Base-by-base conservation (phyloP, 2,329 filamentous ascomycete genomes). In the Fusarium buxicola region DNA sequence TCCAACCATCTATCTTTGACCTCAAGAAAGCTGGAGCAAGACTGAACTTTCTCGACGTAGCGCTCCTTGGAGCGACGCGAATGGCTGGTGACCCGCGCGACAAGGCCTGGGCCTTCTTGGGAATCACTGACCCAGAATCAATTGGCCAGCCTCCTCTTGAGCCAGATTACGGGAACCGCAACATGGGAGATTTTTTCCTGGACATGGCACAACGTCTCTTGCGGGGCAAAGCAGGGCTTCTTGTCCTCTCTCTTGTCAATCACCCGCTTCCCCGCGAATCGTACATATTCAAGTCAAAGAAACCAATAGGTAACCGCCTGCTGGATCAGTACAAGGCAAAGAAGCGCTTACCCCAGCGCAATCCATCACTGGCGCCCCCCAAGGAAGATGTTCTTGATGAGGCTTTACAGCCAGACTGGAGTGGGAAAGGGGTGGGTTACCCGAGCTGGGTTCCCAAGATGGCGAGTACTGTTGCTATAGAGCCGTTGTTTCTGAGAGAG, bases 21-120 rank as follows among this genome's bases (percentile, higher is more conserved):
- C 15, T 60, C 11, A 60, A 59, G 12, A 39, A 18, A 6, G 3
- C 18, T 7, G 32, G 28, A 2, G 7, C 18, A 0, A 16, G 36
- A 25, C 39, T 60, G 1, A 27, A 48, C 8, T 38, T 60, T 11
- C 36, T 60, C 1, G 58, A 59, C 10, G 46, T 52, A 2, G 40
- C 58, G 2, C 40, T 60, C 13, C 58, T 60, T 2, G 58, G 55
- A 6, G 58, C 48, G 3, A 55, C 58, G 0, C 40, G 55, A 7
- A 60, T 59, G 55, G 47, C 58, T 4, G 41, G 58, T 0, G 58
- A 60, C 8, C 55, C 58, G 2, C 36, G 48, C 1, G 58, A 60
- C 9, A 60, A 59, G 18, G 43, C 40, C n/a, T 60, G 58, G 58
- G 58, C 55, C 2, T 60, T 59, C 5, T 39, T 60, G 4, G 58